phyloP scores from a whole-genome alignment of 1,284 basidiomycete species.

The Ustilago curta region DNA sequence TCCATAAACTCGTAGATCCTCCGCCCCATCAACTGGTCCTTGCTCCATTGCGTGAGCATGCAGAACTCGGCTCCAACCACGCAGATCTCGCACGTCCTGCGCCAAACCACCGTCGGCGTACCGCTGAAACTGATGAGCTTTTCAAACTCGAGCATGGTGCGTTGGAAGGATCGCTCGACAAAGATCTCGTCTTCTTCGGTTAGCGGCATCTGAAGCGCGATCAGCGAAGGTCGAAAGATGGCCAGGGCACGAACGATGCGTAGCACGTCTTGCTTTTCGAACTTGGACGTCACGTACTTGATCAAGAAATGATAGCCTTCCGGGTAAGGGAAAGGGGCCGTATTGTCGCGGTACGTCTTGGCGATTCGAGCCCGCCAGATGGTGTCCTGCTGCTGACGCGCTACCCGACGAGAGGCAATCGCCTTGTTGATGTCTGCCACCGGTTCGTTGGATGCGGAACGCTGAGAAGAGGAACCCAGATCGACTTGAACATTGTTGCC shows the following conservation, averaged over 20 bases:
- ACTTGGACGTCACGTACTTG: slow-evolving; percentile 74
- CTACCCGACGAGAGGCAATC: slow-evolving; percentile 44
- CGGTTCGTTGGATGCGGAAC: slow-evolving; percentile 44
- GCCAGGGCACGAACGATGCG: slow-evolving; percentile 93
- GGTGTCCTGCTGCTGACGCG: slow-evolving; percentile 49
- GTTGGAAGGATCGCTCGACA: slow-evolving; percentile 93
- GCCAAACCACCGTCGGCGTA: slow-evolving; percentile 99
- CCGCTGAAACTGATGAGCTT: slow-evolving; percentile 97
- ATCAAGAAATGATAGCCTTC: slow-evolving; percentile 68
- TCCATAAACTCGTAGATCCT: slow-evolving; percentile 69
- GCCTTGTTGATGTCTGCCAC: slow-evolving; percentile 49
- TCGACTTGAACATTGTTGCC: slow-evolving; percentile 29
- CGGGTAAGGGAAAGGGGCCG: slow-evolving; percentile 65
- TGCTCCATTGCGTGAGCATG: slow-evolving; percentile 77
- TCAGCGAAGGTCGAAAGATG: slow-evolving; percentile 92
- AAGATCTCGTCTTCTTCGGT: slow-evolving; percentile 73
- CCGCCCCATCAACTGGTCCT: slow-evolving; percentile 63
- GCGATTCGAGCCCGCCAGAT: slow-evolving; percentile 66
- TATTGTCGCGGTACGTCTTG: slow-evolving; percentile 61
- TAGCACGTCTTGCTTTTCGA: slow-evolving; percentile 93
- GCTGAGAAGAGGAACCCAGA: slow-evolving; percentile 41
- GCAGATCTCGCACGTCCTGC: slow-evolving; percentile 95
- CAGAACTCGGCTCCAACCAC: slow-evolving; percentile 96
- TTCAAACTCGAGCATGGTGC: slow-evolving; percentile 91
- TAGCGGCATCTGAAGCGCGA: slow-evolving; percentile 80